phyloP scores from a whole-genome alignment of 1,139 yeast genomes.

The Diutina mesorugosa region DNA sequence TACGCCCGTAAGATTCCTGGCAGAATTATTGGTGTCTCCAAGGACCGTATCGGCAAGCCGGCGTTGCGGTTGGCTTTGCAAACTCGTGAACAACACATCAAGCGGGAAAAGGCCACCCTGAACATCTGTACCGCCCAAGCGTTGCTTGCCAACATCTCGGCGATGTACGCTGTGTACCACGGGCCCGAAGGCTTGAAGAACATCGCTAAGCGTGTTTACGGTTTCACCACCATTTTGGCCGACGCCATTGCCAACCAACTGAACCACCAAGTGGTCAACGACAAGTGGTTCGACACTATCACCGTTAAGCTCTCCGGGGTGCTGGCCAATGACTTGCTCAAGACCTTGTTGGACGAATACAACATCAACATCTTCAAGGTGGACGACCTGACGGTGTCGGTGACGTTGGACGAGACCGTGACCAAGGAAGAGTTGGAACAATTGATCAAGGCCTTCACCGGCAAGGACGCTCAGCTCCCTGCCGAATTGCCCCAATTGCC shows the following conservation, averaged over 20 bases:
- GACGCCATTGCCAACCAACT: conserved; percentile 24
- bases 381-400: conserved; percentile 46
- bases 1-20: conserved; percentile 94
- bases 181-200: conserved; percentile 82
- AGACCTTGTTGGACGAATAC: conserved; percentile 43
- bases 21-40: conserved; percentile 84
- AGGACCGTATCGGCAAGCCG: conserved; percentile 79
- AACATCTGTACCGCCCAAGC: conserved; percentile 98
- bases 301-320: conserved; percentile 44
- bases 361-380: conserved; percentile 71
- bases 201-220: conserved; percentile 71
- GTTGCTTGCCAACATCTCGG: conserved; percentile 84
- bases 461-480: conserved; percentile 12
- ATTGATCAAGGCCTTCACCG: conserved; percentile 48
- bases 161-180: conserved; percentile 93
- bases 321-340: conserved; percentile 42
- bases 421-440: conserved; percentile 45
- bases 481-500: conserved; percentile 40
- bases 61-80: conserved; percentile 90
- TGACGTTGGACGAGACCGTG: conserved; percentile 82
- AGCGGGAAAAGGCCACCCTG: conserved; percentile 94
- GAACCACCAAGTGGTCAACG: conserved; percentile 40
- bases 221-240: conserved; percentile 65
- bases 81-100: conserved; percentile 96
- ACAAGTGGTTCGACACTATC: conserved; percentile 78